Evolutionary conservation across 2,329 filamentous ascomycete genomes (phyloP), one percentile per base, ranked within the genome.

Genomic region (Nigrograna mackinnonii): DNA sequence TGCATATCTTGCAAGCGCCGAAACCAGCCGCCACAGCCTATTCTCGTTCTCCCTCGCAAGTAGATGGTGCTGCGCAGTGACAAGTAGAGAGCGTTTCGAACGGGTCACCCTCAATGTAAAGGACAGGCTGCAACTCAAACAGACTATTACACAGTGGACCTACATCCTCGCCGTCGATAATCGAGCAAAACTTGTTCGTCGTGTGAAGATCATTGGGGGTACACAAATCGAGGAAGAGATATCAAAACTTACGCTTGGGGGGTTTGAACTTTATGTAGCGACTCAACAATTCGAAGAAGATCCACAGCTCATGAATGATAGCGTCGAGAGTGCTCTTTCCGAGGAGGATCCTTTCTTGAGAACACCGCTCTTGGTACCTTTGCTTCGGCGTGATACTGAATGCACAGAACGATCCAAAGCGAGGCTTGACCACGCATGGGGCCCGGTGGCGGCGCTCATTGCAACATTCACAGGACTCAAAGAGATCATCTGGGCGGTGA

Each of bases 81-180:
- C 39, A 26, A 22, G 7, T n/a, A 26, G 33, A 17, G 33, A 37
- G 34, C 39, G 39, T 30, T 42, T 42, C 22, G 32, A 28, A 14
- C 39, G 32, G 21, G 9, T 42, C 14, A n/a, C 12, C 5, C 6
- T 42, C 22, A 14, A 24, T 11, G 11, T 17, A 37, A 6, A 28
- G 11, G 19, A 19, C 16, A 14, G 19, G 6, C 22, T 28, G 13
- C 33, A 37, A 12, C 14, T 21, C 9, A 19, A 6, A 36, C 14
- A 6, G 11, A 13, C 14, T 6, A n/a, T 36, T 12, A 19, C 14
- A 18, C 34, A 19, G 14, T 19, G 14, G 6, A 11, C 19, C 11
- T 11, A 20, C 6, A 17, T 21, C n/a, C 17, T 36, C 14, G 13
- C 9, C 6, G 19, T 36, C 6, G 19, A 36, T 13, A 11, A 36